Evolutionary conservation across 2,329 filamentous ascomycete genomes (phyloP), one percentile per base, ranked within the genome.

Genomic region (Alternaria metachromatica): DNA sequence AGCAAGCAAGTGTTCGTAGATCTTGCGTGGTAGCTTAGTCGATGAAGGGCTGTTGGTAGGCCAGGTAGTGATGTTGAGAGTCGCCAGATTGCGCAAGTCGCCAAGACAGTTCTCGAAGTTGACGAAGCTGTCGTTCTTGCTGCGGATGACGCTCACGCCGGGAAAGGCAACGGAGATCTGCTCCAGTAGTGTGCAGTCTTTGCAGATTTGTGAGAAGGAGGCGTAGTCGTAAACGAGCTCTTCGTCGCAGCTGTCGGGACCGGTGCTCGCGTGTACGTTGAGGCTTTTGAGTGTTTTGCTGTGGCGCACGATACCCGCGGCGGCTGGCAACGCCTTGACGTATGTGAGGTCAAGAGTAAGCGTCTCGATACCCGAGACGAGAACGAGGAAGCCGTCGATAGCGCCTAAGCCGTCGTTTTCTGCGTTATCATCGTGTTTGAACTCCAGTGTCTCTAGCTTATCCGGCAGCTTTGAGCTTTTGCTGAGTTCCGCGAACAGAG

Each of bases 111-210:
- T 78, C 75, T 83, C 81, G 56, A 81, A 84, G 20, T 79, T 73
- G 62, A 77, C 70, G 70, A 84, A 85, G n/a, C 79, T 78, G 15
- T 81, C 78, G 50, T 76, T 80, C 54, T 80, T 81, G 37, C 65
- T 73, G 15, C 80, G 69, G n/a, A 84, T 77, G 20, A 84, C 71
- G 66, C 80, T 83, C 2, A 82, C 83, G 5, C 66, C 50, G 7
- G 84, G 84, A 72, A 84, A 84, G 1, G 82, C 83, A n/a, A 83
- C 77, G 5, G 79, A 82, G 1, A 85, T 70, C 59, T 85, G 82
- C 63, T 84, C 81, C 13, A 85, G 67, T 26, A 76, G 64, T 10
- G 75, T 67, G 65, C 82, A 84, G 7, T 80, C 78, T 55, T 80
- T 81, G 73, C 82, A 84, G 26, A 85, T 83, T 60, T 82, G 78